Percentiles rank a stretch among this genome's conserved stretches.
Evolutionary conservation across 176 grass and related monocot genomes (phyloP).

Genomic region (Sorghum bicolor): DNA sequence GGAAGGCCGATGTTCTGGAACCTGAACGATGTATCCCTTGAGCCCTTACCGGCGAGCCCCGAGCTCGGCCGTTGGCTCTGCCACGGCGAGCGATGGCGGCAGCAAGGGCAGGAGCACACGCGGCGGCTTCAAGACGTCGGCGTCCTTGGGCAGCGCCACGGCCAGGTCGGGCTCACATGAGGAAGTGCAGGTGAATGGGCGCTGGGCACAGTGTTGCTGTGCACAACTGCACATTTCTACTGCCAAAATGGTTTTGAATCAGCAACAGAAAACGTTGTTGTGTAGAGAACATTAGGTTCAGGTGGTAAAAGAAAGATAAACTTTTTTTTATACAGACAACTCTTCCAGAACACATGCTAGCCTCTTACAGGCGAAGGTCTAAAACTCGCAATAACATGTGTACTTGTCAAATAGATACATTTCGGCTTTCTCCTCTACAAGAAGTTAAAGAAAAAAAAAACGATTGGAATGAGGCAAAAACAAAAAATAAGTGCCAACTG

Average conservation of each 20-base stretch:
- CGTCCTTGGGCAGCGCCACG: no score
- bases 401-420: slow-evolving; percentile 5
- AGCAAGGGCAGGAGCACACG: not conserved
- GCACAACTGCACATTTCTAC: not conserved
- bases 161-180: not conserved
- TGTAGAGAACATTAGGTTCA: not conserved
- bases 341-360: not conserved
- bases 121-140: no score
- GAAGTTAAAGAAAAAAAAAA: not conserved
- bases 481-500: slow-evolving; percentile 27
- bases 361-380: not conserved
- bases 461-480: not conserved
- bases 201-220: not conserved
- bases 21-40: not conserved
- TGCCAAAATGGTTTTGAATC: not conserved
- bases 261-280: not conserved
- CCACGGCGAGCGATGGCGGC: no score
- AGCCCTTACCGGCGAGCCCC: not conserved
- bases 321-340: not conserved
- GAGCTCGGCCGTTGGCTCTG: no score
- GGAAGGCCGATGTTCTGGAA: not conserved
- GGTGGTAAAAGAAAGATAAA: not conserved
- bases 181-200: no score
- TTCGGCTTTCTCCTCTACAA: slow-evolving; percentile 3
- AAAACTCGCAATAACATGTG: not conserved